A percentile compares a stretch with the other conserved stretches of the same genome.
phyloP scores from a whole-genome alignment of 164 flowering plant genomes.

The Saururus chinensis region DNA sequence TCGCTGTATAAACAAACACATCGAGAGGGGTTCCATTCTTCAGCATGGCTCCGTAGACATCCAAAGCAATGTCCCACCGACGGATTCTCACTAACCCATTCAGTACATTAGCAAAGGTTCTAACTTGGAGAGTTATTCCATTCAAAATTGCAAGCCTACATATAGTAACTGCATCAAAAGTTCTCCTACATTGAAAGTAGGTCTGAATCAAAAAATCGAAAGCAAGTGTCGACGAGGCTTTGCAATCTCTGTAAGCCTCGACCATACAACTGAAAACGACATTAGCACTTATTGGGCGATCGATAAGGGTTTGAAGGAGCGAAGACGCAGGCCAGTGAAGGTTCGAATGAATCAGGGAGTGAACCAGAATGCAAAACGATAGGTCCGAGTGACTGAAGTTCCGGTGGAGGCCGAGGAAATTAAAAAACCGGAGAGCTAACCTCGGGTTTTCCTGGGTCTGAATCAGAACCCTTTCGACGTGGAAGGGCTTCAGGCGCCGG shows the following conservation, averaged over 20 bases:
- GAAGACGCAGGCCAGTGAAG: constrained; percentile 80
- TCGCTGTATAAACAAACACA: constrained; percentile 40
- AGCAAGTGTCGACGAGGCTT: constrained; percentile 32
- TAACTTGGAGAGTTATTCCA: constrained; percentile 42
- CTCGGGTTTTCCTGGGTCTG: constrained; percentile 45
- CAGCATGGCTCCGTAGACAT: constrained; percentile 42
- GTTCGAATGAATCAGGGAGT: constrained; percentile 36
- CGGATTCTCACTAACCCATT: constrained; percentile 47
- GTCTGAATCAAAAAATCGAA: constrained; percentile 67
- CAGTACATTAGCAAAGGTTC: constrained; percentile 56
- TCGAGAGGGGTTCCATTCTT: constrained; percentile 32
- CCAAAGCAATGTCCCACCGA: constrained; percentile 40
- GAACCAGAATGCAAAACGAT: constrained; percentile 72
- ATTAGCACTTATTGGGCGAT: constrained; percentile 26
- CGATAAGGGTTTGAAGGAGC: constrained; percentile 49
- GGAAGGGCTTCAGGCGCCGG: constrained; percentile 29
- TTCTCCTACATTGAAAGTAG: constrained; percentile 40
- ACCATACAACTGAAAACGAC: constrained; percentile 29
- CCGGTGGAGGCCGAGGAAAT: constrained; percentile 64
- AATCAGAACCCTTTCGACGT: constrained; percentile 50
- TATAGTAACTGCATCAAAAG: constrained; percentile 36
- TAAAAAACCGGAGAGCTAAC: constrained; percentile 79
- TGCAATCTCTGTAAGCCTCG: constrained; percentile 18
- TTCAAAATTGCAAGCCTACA: constrained; percentile 33
- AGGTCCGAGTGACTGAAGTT: constrained; percentile 60